A percentile compares a stretch with the other conserved stretches of the same genome.
phyloP scores from a whole-genome alignment of 129 eudicot genomes.

The Chrysanthemum makinoi region DNA sequence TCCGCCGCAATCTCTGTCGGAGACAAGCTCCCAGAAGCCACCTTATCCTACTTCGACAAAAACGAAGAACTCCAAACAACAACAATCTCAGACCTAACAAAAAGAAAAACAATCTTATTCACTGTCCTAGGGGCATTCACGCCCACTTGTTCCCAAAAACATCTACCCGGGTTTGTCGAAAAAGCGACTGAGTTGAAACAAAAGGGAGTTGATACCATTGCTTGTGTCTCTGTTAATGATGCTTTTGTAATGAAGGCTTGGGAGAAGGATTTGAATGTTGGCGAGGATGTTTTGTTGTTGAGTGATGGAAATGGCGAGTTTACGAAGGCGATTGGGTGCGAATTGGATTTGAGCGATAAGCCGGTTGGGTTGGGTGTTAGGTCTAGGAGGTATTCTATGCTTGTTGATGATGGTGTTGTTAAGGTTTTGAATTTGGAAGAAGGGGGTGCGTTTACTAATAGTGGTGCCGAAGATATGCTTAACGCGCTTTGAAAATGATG shows the following conservation, averaged over 20 bases:
- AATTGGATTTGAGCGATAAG: constrained; percentile 80
- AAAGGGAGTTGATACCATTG: constrained; percentile 62
- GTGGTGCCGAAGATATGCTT: constrained; percentile 90
- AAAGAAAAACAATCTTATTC: constrained; percentile 51
- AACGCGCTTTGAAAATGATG: constrained; percentile 40
- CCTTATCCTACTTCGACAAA: constrained; percentile 69
- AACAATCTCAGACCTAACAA: constrained; percentile 59
- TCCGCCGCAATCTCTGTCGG: constrained; percentile 79
- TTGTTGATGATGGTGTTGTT: constrained; percentile 75
- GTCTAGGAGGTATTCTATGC: constrained; percentile 77
- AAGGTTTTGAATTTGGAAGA: constrained; percentile 83
- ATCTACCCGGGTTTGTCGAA: constrained; percentile 59
- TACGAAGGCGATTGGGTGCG: constrained; percentile 71
- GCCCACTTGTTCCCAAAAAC: constrained; percentile 73
- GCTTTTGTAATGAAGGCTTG: constrained; percentile 81
- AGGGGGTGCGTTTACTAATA: constrained; percentile 78
- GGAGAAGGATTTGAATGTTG: constrained; percentile 44
- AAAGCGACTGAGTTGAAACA: constrained; percentile 46
- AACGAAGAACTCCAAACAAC: constrained; percentile 66
- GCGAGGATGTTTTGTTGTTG: constrained; percentile 53
- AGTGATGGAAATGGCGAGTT: constrained; percentile 80
- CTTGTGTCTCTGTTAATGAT: constrained; percentile 65
- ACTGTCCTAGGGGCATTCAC: constrained; percentile 86
- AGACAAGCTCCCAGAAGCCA: constrained; percentile 72
- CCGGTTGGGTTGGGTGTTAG: constrained; percentile 76